Evolutionary conservation across 2,329 filamentous ascomycete species (phyloP), one percentile per base, ranked within the genome.

Genomic region (Pseudogymnoascus sp.): DNA sequence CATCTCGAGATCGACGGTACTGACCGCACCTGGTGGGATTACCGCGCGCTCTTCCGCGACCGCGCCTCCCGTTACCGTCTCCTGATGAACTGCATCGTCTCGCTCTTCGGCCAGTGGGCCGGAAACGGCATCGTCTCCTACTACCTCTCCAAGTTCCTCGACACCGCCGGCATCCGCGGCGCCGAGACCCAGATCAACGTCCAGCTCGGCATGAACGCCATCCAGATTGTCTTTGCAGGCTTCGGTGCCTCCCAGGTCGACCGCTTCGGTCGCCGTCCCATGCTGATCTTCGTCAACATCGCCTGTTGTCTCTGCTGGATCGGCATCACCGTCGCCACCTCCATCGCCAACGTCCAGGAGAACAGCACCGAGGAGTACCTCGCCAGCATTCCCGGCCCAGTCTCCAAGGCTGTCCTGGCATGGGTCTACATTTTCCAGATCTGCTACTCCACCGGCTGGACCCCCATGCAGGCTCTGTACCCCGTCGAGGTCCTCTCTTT

Each of bases 211-310:
- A 80, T 81, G 71, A 78, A 79, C 38, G 76, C 81, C 66, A 81
- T 84, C 70, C 80, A 82, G 23, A 78, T 83, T 21, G 72, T 83
- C 39, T 81, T 79, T 68, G 80, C 82, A 16, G 74, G 83, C n/a
- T 66, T 80, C 0, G 84, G 84, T 55, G 82, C 83, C 3, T 74
- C 78, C 14, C 74, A 86, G 60, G 81, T 82, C 1, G 83, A 86
- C 41, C 76, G 77, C 1, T 63, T 85, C 5, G 83, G 84, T 16
- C 81, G 84, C 41, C 80, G 84, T 2, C 81, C 81, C 16, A 74
- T 83, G 37, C 74, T 83, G 38, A 70, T 84, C 60, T 78, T 78
- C 63, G 80, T 78, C 19, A 78, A 81, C 66, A 73, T 77, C 1
- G 76, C 75, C 31, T 78, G 80, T 61, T 78, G 78, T 61, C 65